Evolutionary conservation across 352 stramenopile species (phyloP).

Genomic region (Phytophthora macrochlamydospora): DNA sequence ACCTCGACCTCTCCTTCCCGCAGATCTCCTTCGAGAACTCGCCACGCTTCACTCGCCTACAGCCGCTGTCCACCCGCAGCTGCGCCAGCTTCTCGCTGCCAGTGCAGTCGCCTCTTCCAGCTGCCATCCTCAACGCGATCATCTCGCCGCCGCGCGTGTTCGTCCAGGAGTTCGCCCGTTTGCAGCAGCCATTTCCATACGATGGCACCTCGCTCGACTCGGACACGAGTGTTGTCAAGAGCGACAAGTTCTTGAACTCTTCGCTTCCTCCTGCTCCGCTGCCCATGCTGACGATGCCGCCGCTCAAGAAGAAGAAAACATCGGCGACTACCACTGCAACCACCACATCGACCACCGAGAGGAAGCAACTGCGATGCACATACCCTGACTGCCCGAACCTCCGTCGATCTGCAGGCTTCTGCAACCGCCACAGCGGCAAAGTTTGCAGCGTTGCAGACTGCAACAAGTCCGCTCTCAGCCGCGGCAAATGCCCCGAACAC

Average conservation of each 20-base stretch:
- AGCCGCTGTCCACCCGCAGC: constrained; percentile 59
- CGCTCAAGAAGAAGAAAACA: constrained; percentile 73
- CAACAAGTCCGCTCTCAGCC: constrained; percentile 78
- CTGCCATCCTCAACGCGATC: constrained; percentile 72
- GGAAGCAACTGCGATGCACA: constrained; percentile 77
- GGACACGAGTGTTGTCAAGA: constrained; percentile 30
- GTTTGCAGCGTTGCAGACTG: constrained; percentile 72
- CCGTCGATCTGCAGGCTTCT: constrained; percentile 76
- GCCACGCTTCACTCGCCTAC: constrained; percentile 56
- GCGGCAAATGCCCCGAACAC: constrained; percentile 85
- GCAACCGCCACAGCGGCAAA: constrained; percentile 85
- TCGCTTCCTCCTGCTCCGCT: constrained; percentile 64
- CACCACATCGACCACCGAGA: constrained; percentile 31
- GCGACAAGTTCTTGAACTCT: constrained; percentile 49
- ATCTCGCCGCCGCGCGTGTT: constrained; percentile 78
- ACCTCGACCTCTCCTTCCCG: constrained; percentile 72
- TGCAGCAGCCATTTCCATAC: constrained; percentile 72
- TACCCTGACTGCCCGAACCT: constrained; percentile 81
- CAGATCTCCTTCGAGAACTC: constrained; percentile 79
- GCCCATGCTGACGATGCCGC: constrained; percentile 76
- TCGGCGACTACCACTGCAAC: constrained; percentile 11
- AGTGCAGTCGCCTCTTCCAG: constrained; percentile 40
- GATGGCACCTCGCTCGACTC: constrained; percentile 40
- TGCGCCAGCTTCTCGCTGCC: constrained; percentile 47
- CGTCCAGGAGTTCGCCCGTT: constrained; percentile 74